Conservation (phyloP, 208 protist species). For the Leishmania tarentolae region DNA sequence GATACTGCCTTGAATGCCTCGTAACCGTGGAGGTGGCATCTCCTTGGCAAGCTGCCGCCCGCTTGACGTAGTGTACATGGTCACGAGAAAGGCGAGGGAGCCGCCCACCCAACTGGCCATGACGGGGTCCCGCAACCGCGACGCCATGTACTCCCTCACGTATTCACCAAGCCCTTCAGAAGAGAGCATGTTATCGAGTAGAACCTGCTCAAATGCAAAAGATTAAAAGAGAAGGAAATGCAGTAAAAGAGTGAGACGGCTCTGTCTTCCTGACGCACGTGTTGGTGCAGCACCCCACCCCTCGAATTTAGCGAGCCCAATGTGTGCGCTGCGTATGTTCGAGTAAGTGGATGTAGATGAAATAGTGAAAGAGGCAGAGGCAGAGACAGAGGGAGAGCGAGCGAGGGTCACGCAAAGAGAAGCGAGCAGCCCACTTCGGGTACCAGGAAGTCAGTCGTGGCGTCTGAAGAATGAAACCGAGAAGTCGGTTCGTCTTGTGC, state of each 20-base stretch:
- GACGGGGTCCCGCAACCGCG: slow-evolving; percentile 29
- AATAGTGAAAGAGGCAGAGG: background rate
- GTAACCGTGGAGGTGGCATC: slow-evolving; percentile 17
- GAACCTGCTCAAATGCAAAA: background rate
- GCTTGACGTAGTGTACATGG: slow-evolving; percentile 29
- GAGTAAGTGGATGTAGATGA: background rate
- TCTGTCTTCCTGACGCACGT: background rate
- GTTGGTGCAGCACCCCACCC: no score
- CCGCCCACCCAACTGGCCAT: slow-evolving; percentile 41
- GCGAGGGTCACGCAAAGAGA: background rate
- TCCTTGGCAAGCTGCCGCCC: slow-evolving; percentile 30
- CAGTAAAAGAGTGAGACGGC: background rate
- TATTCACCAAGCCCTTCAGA: slow-evolving; percentile 24
- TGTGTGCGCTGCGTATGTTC: background rate
- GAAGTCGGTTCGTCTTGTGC: background rate
- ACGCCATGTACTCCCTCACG: slow-evolving; percentile 36
- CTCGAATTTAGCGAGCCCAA: background rate
- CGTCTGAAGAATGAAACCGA: background rate
- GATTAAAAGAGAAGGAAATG: background rate
- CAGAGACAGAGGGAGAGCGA: no score
- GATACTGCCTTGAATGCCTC: slow-evolving; percentile 12
- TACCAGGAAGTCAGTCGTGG: background rate
- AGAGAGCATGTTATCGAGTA: slow-evolving; percentile 16
- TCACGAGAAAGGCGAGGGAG: slow-evolving; percentile 28
- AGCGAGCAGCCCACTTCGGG: background rate